Evolutionary conservation across 257 asterid species (phyloP), one percentile per base, ranked within the genome.

Genomic region (Handroanthus guayacan): DNA sequence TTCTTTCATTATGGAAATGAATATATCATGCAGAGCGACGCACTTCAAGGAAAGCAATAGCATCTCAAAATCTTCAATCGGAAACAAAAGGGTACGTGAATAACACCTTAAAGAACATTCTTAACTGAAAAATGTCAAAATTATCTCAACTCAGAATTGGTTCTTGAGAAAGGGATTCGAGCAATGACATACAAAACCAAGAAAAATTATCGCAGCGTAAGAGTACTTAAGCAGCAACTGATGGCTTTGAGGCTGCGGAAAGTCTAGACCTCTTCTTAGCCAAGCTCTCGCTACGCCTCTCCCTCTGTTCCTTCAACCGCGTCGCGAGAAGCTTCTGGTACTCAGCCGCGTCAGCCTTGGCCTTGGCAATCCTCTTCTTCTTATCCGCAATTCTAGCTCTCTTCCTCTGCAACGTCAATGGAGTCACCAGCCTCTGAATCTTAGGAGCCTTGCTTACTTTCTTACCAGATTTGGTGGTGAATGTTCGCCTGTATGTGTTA

Each of bases 291-390:
- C 93, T 87, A 0, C 96, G 86, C 76, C 83, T 82, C 47, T 90
- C 96, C 55, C 93, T 79, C 44, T 90, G 96, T 75, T 90, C 96
- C 91, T 88, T 90, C 87, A 90, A 73, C 69, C 96, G 86, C 14
- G 58, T 54, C 14, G 93, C 93, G 18, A 90, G 92, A 55, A 88
- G 90, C 82, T 87, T 90, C 64, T 88, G 95, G 79, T 89, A 89
- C 25, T 89, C 95, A 0, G 86, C 89, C 16, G 95, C 92, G 60
- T 86, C 95, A 0, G 96, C 5, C 87, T 87, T 90, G 6, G 93
- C 92, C 87, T 90, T 90, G 43, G 90, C 89, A 37, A 86, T 83
- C 17, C 91, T 90, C 87, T 88, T 88, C 88, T 90, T 90, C 87
- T 90, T 90, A 2, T 90, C 87, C 1, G 91, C 86, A 76, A 84